phyloP scores from a whole-genome alignment of 202 grass and related monocot genomes.

The Saccharum hybrid region DNA sequence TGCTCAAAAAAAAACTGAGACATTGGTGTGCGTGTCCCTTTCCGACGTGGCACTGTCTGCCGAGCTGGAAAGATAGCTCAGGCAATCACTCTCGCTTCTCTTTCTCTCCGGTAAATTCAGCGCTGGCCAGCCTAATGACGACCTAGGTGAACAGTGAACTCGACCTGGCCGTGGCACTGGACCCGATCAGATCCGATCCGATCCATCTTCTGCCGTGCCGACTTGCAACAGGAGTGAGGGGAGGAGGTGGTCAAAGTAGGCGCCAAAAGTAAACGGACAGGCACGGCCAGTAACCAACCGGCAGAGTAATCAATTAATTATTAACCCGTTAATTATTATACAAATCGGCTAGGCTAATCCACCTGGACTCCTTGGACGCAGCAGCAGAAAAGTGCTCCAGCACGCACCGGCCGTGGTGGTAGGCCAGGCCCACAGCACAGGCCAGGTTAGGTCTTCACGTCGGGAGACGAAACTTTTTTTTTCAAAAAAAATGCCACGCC shows the following conservation, averaged over 20 bases:
- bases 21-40: not conserved
- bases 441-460: constrained; percentile 40
- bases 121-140: not conserved
- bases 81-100: not conserved
- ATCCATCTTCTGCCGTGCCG: constrained; percentile 4
- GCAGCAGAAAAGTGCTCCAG: constrained; percentile 7
- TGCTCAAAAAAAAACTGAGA: not conserved
- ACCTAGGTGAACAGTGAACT: not conserved
- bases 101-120: not conserved
- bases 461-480: constrained; percentile 11
- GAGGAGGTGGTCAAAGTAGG: constrained; percentile 18
- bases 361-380: constrained; percentile 49
- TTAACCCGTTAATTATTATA: not conserved
- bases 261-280: not conserved
- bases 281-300: not conserved
- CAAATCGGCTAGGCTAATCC: not conserved
- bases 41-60: constrained; percentile 36
- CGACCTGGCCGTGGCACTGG: not conserved
- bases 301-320: not conserved
- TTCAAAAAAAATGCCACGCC: constrained; percentile 12
- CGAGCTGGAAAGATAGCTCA: not conserved
- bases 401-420: not conserved
- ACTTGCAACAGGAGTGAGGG: not conserved
- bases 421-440: not conserved
- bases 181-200: constrained; percentile 7